phyloP scores from a whole-genome alignment of 129 eudicot species.

The Glebionis coronaria region DNA sequence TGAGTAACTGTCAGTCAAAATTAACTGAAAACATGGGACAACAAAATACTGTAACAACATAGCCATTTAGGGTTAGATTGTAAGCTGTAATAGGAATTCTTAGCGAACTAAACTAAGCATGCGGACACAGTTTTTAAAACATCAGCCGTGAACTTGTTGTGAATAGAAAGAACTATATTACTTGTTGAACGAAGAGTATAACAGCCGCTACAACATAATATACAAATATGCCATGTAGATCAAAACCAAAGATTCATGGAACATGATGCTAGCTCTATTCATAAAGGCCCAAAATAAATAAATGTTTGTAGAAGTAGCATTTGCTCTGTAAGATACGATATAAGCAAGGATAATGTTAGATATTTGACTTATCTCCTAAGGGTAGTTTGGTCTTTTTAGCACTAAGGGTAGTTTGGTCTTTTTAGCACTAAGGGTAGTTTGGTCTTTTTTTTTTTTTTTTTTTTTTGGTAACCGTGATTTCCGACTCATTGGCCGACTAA shows the following conservation, averaged over 20 bases:
- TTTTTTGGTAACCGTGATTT: too few species aligned
- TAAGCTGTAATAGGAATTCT: too few species aligned
- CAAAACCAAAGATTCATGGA: conserved; percentile 6
- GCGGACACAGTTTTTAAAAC: too few species aligned
- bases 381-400: too few species aligned
- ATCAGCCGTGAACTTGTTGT: too few species aligned
- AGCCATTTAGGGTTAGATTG: background rate
- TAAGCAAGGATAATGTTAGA: too few species aligned
- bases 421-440: too few species aligned
- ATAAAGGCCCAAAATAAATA: conserved; percentile 1
- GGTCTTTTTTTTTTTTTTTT: too few species aligned
- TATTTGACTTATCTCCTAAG: too few species aligned
- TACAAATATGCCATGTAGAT: conserved; percentile 7
- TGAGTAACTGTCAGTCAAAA: background rate
- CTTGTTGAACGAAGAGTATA: background rate
- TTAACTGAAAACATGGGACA: conserved; percentile 2
- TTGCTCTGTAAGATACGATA: background rate
- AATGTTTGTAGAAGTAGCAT: conserved; percentile 4
- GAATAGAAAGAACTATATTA: background rate
- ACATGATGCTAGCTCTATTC: conserved; percentile 2
- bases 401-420: too few species aligned
- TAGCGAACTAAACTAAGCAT: too few species aligned
- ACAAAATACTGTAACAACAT: background rate
- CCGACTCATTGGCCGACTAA: too few species aligned
- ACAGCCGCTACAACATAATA: conserved; percentile 1